These are phyloP conservation scores for Stropharia rugosoannulata DNA, from an alignment of 768 basidiomycete genomes.

Conservation along the genomic window DNA sequence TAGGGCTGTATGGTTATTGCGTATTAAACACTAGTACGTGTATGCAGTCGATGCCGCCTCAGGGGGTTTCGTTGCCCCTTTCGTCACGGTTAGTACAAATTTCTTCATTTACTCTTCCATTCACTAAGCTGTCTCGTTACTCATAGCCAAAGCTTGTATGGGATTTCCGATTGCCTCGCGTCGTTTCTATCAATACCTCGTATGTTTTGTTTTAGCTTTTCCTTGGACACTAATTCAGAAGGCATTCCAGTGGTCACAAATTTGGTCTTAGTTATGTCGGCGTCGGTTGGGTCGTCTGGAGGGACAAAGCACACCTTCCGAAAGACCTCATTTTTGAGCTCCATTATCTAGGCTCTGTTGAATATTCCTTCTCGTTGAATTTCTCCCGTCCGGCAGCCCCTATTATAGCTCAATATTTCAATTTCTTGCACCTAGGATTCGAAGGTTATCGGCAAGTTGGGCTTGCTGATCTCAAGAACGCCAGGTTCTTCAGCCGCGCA, in stretches of 20 bases:
- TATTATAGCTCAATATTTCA: slow-evolving; percentile 65
- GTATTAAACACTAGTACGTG: slow-evolving; percentile 39
- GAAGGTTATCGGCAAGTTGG: slow-evolving; percentile 52
- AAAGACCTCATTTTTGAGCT: slow-evolving; percentile 75
- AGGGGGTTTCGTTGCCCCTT: slow-evolving; percentile 68
- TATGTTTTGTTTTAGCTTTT: slow-evolving; percentile 22
- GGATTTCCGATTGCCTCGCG: slow-evolving; percentile 65
- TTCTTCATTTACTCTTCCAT: background rate
- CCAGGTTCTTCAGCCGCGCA: slow-evolving; percentile 60
- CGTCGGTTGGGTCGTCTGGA: slow-evolving; percentile 72
- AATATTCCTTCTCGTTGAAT: slow-evolving; percentile 77
- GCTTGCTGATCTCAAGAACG: slow-evolving; percentile 56
- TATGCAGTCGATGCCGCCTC: slow-evolving; percentile 60
- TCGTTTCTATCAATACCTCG: slow-evolving; percentile 61
- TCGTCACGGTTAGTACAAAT: slow-evolving; percentile 35
- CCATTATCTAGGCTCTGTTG: slow-evolving; percentile 53
- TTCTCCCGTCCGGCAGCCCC: slow-evolving; percentile 65
- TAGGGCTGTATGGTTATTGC: slow-evolving; percentile 31
- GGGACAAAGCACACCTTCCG: slow-evolving; percentile 60
- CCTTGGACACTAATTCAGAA: slow-evolving; percentile 37
- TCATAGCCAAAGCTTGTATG: slow-evolving; percentile 54
- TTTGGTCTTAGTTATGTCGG: slow-evolving; percentile 58
- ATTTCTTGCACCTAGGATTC: slow-evolving; percentile 59
- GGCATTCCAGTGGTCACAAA: slow-evolving; percentile 58
- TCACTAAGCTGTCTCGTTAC: slow-evolving; percentile 20